Evolutionary conservation across 441 rosid genomes (phyloP), one percentile per base, ranked within the genome.

Genomic region (Rhodomyrtus psidioides): DNA sequence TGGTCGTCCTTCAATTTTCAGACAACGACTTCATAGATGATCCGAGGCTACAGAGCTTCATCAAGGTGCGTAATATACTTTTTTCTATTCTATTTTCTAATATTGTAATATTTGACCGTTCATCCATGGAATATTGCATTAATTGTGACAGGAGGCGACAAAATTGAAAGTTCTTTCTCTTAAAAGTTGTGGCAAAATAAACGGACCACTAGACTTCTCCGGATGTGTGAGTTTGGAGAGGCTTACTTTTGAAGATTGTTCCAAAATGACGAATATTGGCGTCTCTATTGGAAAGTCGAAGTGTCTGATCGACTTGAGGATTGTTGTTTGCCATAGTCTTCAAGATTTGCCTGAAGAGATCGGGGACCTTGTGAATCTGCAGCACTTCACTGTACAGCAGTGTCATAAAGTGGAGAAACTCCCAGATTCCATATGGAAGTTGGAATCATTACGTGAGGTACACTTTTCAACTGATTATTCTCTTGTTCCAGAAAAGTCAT

Each of bases 221-320:
- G 12, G 0, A 59, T n/a, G 65, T 9, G 0, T 3, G 19, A 27
- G 27, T 13, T 59, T 59, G 27, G 9, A 59, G 65, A 59, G 9
- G 0, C 21, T 59, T n/a, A 1, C 4, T 27, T 6, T 27, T 5
- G 2, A 59, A 1, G 0, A 14, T 7, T 59, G 70, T 59, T 14
- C 9, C 9, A 27, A 59, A 6, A 14, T 59, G 70, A 9, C 7
- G 39, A 16, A 59, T 27, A 59, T 59, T 14, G 39, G 27, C 2
- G 1, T 3, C 34, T 59, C 39, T 59, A 0, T 59, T 27, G 39
- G 16, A 9, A 27, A 59, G 17, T 27, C 27, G 70, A 59, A 59
- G 70, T 3, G 2, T 59, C 39, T 59, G 4, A 59, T 15, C 27
- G 4, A 28, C 19, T 6, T 59, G 28, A 59, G 27, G 70, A 59